Evolutionary conservation across 345 rosid species (phyloP).

Genomic region (Syzygium oleosum): DNA sequence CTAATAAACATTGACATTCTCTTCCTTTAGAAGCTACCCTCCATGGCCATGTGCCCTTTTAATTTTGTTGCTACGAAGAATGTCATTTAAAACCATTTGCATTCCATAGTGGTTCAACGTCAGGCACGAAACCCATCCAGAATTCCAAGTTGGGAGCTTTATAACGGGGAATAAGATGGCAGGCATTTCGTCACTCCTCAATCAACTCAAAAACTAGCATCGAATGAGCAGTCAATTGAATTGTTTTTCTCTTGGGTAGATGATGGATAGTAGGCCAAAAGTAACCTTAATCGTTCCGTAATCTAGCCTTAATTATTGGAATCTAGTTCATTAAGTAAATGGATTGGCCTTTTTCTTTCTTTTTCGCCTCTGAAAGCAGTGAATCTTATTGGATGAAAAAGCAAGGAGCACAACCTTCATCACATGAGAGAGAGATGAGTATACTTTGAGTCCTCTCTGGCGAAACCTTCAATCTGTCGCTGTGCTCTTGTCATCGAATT

Average conservation of each 20-base stretch:
- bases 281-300: neutral
- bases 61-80: neutral
- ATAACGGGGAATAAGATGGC: neutral
- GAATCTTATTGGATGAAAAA: neutral
- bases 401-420: neutral
- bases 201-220: neutral
- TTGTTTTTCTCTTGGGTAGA: neutral
- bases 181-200: neutral
- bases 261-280: neutral
- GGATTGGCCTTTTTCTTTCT: neutral
- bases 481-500: neutral
- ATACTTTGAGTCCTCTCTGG: neutral
- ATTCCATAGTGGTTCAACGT: neutral
- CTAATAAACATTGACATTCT: neutral
- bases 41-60: neutral
- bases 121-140: neutral
- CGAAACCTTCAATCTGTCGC: neutral
- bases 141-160: neutral
- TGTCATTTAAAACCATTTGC: neutral
- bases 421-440: neutral
- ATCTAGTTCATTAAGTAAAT: neutral
- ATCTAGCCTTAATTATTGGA: neutral
- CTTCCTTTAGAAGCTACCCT: neutral
- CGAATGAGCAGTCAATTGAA: neutral
- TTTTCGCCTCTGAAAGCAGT: neutral